Conservation (phyloP, 257 asterid species). For the Leptodermis oblonga region DNA sequence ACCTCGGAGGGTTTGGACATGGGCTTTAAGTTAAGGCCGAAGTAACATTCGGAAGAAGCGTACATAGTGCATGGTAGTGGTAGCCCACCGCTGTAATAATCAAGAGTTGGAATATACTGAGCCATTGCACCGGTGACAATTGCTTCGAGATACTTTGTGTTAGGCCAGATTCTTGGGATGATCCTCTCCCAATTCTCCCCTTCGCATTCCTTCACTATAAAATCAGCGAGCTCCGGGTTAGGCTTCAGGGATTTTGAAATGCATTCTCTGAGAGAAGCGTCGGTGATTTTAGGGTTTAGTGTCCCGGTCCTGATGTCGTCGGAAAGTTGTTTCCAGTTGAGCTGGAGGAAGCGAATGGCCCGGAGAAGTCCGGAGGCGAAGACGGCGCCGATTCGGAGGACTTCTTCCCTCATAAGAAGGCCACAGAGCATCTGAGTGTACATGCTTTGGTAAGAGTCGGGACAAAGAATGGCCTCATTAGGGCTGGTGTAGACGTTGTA, state of each 20-base stretch:
- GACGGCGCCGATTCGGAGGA: conserved; percentile 78
- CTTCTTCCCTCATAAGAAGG: conserved; percentile 59
- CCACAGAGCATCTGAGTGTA: conserved; percentile 86
- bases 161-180: conserved; percentile 77
- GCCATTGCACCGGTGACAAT: conserved; percentile 93
- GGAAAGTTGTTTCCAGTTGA: conserved; percentile 58
- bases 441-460: conserved; percentile 75
- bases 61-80: conserved; percentile 78
- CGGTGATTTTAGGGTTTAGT: conserved; percentile 44
- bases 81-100: conserved; percentile 69
- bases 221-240: conserved; percentile 41
- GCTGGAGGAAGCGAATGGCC: conserved; percentile 62
- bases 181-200: conserved; percentile 67
- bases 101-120: conserved; percentile 72
- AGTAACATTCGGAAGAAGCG: conserved; percentile 84
- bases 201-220: conserved; percentile 47
- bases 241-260: conserved; percentile 41
- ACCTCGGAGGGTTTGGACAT: conserved; percentile 56
- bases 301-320: conserved; percentile 54
- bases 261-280: conserved; percentile 29
- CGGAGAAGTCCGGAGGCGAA: conserved; percentile 82
- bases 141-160: conserved; percentile 66
- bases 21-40: conserved; percentile 69
- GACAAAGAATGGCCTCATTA: conserved; percentile 65
- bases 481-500: conserved; percentile 76